Percentiles rank a stretch among this genome's conserved stretches.
phyloP scores from a whole-genome alignment of 2,329 filamentous ascomycete species.

The Paraphoma sp. region DNA sequence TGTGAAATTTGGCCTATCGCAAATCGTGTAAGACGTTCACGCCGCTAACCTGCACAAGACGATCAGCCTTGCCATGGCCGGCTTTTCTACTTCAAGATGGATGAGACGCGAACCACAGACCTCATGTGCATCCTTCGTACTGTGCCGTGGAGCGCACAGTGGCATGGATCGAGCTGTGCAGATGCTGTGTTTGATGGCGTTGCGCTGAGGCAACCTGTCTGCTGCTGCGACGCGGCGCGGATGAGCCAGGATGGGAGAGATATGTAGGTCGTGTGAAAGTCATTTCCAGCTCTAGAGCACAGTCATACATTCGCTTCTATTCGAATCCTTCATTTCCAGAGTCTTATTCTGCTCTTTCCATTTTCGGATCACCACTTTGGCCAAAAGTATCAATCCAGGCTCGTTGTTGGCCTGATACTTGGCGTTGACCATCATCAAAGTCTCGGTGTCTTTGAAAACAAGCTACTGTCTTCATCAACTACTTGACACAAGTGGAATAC shows the following conservation, averaged over 20 bases:
- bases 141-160: not conserved
- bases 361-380: not conserved
- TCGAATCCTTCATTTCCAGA: not conserved
- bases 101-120: not conserved
- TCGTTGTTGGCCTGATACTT: not conserved
- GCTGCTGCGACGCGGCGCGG: not conserved
- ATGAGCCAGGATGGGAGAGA: not conserved
- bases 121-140: not conserved
- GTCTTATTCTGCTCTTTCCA: not conserved
- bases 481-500: not conserved
- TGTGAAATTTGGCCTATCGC: not conserved
- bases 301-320: not conserved
- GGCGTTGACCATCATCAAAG: not conserved
- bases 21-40: not conserved
- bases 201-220: not conserved
- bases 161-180: not conserved
- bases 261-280: not conserved
- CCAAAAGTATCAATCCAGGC: not conserved
- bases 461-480: not conserved
- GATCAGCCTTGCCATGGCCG: not conserved
- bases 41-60: not conserved
- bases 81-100: not conserved
- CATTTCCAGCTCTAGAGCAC: not conserved
- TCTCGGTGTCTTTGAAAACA: not conserved
- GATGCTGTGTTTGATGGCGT: not conserved